Base-by-base conservation (phyloP, 768 basidiomycete genomes). In the Lactarius vividus region DNA sequence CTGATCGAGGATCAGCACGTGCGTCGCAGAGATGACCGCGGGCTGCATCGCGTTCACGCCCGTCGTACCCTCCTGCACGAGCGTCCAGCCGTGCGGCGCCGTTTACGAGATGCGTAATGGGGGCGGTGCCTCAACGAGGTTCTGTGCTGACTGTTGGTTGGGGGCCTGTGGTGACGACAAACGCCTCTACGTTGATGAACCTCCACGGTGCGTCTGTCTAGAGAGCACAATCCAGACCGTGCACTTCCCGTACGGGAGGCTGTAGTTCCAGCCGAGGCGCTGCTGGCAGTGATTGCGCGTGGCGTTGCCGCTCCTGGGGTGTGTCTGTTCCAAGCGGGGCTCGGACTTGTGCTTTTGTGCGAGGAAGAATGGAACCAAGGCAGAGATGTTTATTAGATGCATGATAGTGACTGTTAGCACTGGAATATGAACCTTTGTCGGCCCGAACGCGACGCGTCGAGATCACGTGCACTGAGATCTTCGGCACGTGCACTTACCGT, bases 31-130 rank as follows among this genome's bases (percentile, higher is more conserved):
- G 68, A 92, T 80, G 64, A 92, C 76, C 7, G 79, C 79, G 64
- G 92, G 73, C 73, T 92, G 90, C 90, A 92, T 92, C 3, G 91
- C 91, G 64, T 85, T 79, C 15, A 92, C 88, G 18, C 91, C 91
- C 16, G 89, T 91, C 20, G 83, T 80, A 16, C 91, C 91, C 59
- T 82, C 79, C 74, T 89, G 86, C 37, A 74, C 74, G 39, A 92
- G 73, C 18, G 80, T 79, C 91, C 91, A 93, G 33, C 37, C 63
- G 18, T 39, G 64, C 5, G 58, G 26, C 8, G 53, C 37, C 15
- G 72, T 60, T 5, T 68, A 55, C 9, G 66, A 57, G 2, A 67
- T 28, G 33, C 52, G 57, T 16, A 20, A 58, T 3, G 71, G 61
- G 9, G 68, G 66, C 44, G 68, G 68, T 40, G 69, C 28, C 42